These are phyloP conservation scores for Candida broadrunensis DNA, from an alignment of 805 yeast genomes.

Conservation along the genomic window DNA sequence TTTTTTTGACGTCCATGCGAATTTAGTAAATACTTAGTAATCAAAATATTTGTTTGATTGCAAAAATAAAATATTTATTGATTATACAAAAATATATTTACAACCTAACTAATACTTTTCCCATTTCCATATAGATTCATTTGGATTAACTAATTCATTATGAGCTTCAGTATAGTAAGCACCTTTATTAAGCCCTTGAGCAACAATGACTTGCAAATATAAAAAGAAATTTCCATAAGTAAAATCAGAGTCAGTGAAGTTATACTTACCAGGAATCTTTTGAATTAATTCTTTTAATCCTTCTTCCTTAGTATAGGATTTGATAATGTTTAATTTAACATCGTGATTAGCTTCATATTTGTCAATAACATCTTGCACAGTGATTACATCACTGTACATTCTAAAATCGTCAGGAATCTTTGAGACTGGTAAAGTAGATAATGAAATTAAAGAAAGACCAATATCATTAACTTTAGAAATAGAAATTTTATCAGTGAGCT, in stretches of 20 bases:
- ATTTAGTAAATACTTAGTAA: too few relatives aligned
- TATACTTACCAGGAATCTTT: conserved; percentile 17
- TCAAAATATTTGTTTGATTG: too few relatives aligned
- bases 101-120: conserved; percentile 15
- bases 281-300: conserved; percentile 6
- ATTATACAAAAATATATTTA: too few relatives aligned
- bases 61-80: too few relatives aligned
- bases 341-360: conserved; percentile 37
- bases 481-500: conserved; percentile 32
- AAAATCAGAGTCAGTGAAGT: conserved; percentile 10
- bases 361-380: conserved; percentile 35
- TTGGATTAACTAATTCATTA: conserved; percentile 36
- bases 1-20: too few relatives aligned
- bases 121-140: conserved; percentile 38
- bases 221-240: conserved; percentile 27
- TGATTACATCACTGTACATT: conserved; percentile 29
- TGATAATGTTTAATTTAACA: conserved; percentile 27
- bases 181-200: conserved; percentile 19
- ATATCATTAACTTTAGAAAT: conserved; percentile 39
- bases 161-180: conserved; percentile 16
- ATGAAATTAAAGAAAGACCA: conserved; percentile 40
- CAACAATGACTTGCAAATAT: conserved; percentile 22
- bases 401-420: conserved; percentile 27
- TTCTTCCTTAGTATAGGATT: not conserved
- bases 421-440: conserved; percentile 32